A percentile compares a stretch with the other conserved stretches of the same genome.
Conservation (phyloP, 2,329 filamentous ascomycete genomes). For the Aspergillus bombycis region DNA sequence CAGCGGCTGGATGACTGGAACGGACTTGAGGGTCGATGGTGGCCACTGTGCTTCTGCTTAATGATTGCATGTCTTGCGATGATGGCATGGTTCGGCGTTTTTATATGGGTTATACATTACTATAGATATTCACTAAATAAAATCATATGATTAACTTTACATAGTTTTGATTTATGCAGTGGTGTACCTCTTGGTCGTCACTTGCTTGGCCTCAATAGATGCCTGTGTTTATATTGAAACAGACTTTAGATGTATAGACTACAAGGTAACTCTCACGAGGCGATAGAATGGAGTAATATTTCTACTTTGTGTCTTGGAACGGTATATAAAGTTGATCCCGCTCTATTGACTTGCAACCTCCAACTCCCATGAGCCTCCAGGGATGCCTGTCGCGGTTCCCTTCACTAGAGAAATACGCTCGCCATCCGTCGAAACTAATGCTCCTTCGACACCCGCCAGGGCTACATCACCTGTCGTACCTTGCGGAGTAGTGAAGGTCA, state of each 20-base stretch:
- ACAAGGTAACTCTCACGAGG: background rate
- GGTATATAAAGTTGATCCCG: background rate
- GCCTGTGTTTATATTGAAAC: too few relatives aligned
- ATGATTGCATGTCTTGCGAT: background rate
- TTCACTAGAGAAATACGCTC: background rate
- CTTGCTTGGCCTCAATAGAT: too few relatives aligned
- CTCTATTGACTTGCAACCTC: background rate
- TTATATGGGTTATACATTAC: background rate
- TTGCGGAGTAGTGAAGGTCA: slow-evolving; percentile 12
- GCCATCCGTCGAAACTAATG: background rate
- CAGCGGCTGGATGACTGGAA: slow-evolving; percentile 45
- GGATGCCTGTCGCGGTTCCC: background rate
- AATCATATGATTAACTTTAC: background rate
- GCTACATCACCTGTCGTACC: slow-evolving; percentile 6
- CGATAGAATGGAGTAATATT: background rate
- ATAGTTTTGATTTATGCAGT: background rate
- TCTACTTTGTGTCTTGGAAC: background rate
- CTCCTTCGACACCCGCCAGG: background rate
- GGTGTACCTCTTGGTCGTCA: too few relatives aligned
- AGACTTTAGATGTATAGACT: background rate
- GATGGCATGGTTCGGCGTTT: slow-evolving; percentile 11
- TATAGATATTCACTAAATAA: background rate
- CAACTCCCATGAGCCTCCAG: background rate
- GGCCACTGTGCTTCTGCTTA: slow-evolving; percentile 42
- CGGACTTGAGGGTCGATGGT: slow-evolving; percentile 45